Conservation (phyloP, 139 green algal genomes). For the Chlorella sp. region DNA sequence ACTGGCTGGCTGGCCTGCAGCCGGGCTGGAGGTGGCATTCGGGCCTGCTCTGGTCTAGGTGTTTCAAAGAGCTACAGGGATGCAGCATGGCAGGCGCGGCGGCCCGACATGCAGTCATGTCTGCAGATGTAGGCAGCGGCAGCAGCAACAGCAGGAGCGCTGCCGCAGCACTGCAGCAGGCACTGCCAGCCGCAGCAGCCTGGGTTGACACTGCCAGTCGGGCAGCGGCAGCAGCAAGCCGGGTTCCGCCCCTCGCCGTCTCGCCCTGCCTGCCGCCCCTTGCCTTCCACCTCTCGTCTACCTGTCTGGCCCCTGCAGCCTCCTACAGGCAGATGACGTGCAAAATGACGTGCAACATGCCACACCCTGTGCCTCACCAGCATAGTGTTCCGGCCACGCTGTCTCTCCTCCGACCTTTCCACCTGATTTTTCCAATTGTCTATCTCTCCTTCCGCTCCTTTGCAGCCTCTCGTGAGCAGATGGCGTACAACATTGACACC, state of each 20-base stretch:
- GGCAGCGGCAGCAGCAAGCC: not conserved
- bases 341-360: too few species aligned
- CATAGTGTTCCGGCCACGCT: too few species aligned
- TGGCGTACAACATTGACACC: slow-evolving; percentile 93
- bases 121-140: not conserved
- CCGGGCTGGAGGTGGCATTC: not conserved
- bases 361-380: too few species aligned
- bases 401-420: too few species aligned
- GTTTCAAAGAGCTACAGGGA: too few species aligned
- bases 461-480: slow-evolving; percentile 52
- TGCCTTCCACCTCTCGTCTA: too few species aligned
- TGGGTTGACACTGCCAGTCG: not conserved
- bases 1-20: not conserved
- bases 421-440: too few species aligned
- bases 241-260: not conserved
- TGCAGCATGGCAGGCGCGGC: not conserved
- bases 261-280: too few species aligned
- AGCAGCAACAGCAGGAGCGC: not conserved
- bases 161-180: not conserved
- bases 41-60: too few species aligned
- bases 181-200: not conserved
- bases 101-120: too few species aligned
- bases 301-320: not conserved
- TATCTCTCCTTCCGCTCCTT: not conserved
- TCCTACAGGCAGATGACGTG: too few species aligned